A percentile compares a stretch with the other conserved stretches of the same genome.
Evolutionary conservation across 2,329 filamentous ascomycete species (phyloP).

Genomic region (Exophiala xenobiotica): DNA sequence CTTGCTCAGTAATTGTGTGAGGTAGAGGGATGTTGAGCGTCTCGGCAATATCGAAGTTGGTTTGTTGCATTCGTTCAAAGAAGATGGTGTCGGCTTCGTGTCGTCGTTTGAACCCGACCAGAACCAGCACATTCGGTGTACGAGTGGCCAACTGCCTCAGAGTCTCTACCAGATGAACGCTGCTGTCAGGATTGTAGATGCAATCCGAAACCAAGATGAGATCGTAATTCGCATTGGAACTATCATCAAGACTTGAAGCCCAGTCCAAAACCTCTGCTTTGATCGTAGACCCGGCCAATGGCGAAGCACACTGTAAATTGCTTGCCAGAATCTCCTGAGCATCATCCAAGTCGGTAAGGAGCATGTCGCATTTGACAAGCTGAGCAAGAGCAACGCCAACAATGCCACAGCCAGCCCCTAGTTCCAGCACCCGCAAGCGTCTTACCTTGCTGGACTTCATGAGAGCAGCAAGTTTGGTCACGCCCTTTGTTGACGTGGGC

Average conservation of each 20-base stretch:
- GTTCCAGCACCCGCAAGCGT: slow-evolving; percentile 57
- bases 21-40: slow-evolving; percentile 39
- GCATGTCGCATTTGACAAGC: slow-evolving; percentile 51
- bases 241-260: slow-evolving; percentile 48
- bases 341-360: slow-evolving; percentile 66
- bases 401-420: slow-evolving; percentile 68
- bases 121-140: slow-evolving; percentile 52
- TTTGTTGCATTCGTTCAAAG: slow-evolving; percentile 58
- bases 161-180: slow-evolving; percentile 61
- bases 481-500: slow-evolving; percentile 27
- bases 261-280: slow-evolving; percentile 61
- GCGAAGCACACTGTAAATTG: slow-evolving; percentile 52
- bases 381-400: slow-evolving; percentile 64
- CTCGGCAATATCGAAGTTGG: slow-evolving; percentile 37
- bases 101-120: slow-evolving; percentile 66
- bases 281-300: slow-evolving; percentile 44
- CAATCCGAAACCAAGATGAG: slow-evolving; percentile 68
- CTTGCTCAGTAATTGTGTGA: slow-evolving; percentile 32
- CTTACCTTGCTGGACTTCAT: slow-evolving; percentile 33
- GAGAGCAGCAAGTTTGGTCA: slow-evolving; percentile 36
- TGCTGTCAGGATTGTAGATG: slow-evolving; percentile 69
- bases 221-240: slow-evolving; percentile 47
- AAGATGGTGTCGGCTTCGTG: slow-evolving; percentile 67
- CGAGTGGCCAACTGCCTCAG: slow-evolving; percentile 49
- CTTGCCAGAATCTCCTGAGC: slow-evolving; percentile 59